Percentiles rank a stretch among this genome's conserved stretches.
These are phyloP conservation scores for Yarrowia sp. DNA, from an alignment of 805 yeast genomes.

Conservation along the genomic window DNA sequence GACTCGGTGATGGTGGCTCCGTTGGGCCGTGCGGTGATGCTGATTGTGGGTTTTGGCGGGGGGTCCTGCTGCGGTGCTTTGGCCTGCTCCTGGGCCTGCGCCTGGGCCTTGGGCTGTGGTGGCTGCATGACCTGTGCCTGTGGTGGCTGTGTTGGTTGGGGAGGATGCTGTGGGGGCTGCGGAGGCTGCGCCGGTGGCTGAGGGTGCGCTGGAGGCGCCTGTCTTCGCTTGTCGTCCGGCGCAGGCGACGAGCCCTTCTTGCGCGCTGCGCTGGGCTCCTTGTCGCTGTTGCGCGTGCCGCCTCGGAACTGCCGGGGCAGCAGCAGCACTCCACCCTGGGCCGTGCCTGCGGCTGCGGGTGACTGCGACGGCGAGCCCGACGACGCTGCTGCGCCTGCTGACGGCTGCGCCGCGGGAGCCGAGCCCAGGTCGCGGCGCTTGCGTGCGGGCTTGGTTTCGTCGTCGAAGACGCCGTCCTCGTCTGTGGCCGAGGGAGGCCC, in stretches of 20 bases:
- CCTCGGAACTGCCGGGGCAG: conserved; percentile 36
- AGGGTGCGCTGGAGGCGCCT: background rate
- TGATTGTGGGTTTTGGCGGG: conserved; percentile 13
- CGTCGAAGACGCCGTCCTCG: background rate
- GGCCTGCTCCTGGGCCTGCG: background rate
- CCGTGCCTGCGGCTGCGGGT: conserved; percentile 23
- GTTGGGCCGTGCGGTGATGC: conserved; percentile 21
- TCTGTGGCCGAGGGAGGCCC: conserved; percentile 25
- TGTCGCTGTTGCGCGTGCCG: conserved; percentile 18
- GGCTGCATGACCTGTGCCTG: no score
- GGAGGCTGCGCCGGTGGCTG: background rate
- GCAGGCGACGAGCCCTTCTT: conserved; percentile 11
- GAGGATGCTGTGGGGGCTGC: background rate
- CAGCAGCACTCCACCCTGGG: conserved; percentile 35
- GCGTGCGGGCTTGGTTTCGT: background rate
- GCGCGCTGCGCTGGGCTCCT: conserved; percentile 15
- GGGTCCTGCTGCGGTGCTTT: background rate
- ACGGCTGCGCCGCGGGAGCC: background rate
- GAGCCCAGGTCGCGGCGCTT: background rate
- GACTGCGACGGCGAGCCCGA: conserved; percentile 16
- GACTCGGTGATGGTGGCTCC: conserved; percentile 25
- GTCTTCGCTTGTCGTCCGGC: background rate
- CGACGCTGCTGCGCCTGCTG: background rate
- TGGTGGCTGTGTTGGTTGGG: background rate
- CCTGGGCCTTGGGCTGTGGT: no score